These are phyloP conservation scores for Macrolepiota dolichaula DNA, from an alignment of 768 basidiomycete species.

Conservation along the genomic window DNA sequence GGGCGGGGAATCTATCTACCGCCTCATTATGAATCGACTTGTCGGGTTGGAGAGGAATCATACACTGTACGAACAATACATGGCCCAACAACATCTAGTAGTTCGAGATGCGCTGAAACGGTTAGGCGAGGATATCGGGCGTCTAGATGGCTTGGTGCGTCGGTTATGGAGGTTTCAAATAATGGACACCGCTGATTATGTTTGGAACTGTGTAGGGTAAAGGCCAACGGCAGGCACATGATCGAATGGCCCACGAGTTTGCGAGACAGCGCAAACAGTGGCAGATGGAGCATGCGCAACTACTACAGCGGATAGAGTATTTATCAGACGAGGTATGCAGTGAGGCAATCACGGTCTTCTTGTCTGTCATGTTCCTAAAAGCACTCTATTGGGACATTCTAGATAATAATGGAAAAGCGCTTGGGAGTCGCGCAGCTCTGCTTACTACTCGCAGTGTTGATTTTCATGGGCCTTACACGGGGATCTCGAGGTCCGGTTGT, in stretches of 20 bases:
- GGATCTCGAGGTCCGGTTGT: slow-evolving; percentile 48
- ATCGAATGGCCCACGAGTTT: slow-evolving; percentile 63
- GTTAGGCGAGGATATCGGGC: slow-evolving; percentile 74
- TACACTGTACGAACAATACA: slow-evolving; percentile 78
- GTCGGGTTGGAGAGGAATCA: slow-evolving; percentile 83
- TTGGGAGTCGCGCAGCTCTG: slow-evolving; percentile 86
- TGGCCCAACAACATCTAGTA: slow-evolving; percentile 82
- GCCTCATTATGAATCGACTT: slow-evolving; percentile 93
- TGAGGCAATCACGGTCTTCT: background rate
- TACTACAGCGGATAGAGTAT: slow-evolving; percentile 67
- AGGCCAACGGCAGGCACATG: slow-evolving; percentile 64
- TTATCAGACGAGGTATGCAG: slow-evolving; percentile 73
- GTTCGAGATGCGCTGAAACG: slow-evolving; percentile 73
- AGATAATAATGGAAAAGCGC: slow-evolving; percentile 88
- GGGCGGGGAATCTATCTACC: slow-evolving; percentile 90
- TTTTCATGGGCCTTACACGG: slow-evolving; percentile 85
- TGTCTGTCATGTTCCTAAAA: background rate
- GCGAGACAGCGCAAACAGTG: slow-evolving; percentile 63
- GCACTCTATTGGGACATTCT: background rate
- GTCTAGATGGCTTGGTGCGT: slow-evolving; percentile 73
- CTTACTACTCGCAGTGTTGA: slow-evolving; percentile 75
- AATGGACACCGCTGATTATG: background rate
- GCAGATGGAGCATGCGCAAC: slow-evolving; percentile 66
- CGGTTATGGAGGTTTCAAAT: background rate
- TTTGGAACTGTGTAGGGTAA: slow-evolving; percentile 44